Conservation (phyloP, 2,329 filamentous ascomycete species). For the Dryadomyces quercivorus region DNA sequence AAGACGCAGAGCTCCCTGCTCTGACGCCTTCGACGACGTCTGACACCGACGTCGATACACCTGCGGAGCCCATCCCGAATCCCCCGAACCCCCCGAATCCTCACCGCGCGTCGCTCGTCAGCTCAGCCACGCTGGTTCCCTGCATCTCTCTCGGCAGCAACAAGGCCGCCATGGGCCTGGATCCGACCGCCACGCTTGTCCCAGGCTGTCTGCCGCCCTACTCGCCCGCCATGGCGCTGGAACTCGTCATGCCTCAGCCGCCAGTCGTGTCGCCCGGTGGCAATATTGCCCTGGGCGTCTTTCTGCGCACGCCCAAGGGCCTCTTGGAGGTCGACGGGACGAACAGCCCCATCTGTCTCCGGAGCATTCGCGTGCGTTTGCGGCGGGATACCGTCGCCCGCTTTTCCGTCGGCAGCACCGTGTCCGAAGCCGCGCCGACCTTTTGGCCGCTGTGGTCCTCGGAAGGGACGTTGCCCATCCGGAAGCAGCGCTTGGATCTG, state of each 20-base stretch:
- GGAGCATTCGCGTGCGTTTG: conserved; percentile 1
- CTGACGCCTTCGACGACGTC: not conserved
- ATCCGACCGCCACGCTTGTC: not conserved
- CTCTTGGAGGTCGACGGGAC: not conserved
- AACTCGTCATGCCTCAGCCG: conserved; percentile 5
- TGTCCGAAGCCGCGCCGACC: not conserved
- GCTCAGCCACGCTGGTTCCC: conserved; percentile 2
- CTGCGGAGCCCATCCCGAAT: too few species aligned
- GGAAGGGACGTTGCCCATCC: conserved; percentile 2
- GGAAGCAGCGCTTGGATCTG: conserved; percentile 1
- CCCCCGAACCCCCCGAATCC: too few species aligned
- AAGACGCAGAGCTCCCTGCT: not conserved
- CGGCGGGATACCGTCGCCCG: not conserved
- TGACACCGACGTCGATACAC: too few species aligned
- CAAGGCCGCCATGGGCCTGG: not conserved
- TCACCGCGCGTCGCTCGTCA: not conserved
- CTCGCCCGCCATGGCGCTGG: conserved; percentile 6
- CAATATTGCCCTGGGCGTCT: conserved; percentile 1
- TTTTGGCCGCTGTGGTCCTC: conserved; percentile 5
- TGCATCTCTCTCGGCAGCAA: not conserved
- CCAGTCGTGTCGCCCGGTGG: conserved; percentile 1
- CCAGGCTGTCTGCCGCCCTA: conserved; percentile 5
- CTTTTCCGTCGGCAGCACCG: not conserved
- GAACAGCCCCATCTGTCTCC: not conserved
- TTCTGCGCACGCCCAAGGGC: conserved; percentile 1